phyloP scores from a whole-genome alignment of 176 grass and related monocot species.

The Aegilops umbellulata region DNA sequence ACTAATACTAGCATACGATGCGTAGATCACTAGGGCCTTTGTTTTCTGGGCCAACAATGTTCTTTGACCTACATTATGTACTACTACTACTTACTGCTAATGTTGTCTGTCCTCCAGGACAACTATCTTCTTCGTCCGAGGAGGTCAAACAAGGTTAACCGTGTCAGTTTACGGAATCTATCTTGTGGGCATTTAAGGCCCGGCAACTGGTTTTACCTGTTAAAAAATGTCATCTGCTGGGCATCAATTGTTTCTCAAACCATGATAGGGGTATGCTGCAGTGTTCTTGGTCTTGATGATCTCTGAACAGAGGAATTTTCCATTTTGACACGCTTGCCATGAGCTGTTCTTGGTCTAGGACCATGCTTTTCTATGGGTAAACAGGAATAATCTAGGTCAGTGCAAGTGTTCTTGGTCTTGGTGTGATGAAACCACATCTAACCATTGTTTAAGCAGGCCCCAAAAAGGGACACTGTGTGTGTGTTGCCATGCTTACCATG shows the following conservation, averaged over 20 bases:
- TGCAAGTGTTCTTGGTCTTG: background rate
- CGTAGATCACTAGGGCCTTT: conserved; percentile 23
- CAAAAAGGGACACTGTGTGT: too few relatives aligned
- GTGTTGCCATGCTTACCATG: conserved; percentile 3
- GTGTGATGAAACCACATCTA: background rate
- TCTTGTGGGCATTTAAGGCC: conserved; percentile 33
- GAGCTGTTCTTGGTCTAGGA: conserved; percentile 11
- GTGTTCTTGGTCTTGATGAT: conserved; percentile 24
- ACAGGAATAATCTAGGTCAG: background rate
- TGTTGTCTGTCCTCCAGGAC: conserved; percentile 17
- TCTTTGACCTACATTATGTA: conserved; percentile 33
- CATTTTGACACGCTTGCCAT: background rate
- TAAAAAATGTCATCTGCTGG: conserved; percentile 7
- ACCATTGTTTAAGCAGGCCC: too few relatives aligned
- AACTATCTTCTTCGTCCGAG: conserved; percentile 31
- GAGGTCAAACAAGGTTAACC: conserved; percentile 57
- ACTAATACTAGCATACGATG: conserved; percentile 4
- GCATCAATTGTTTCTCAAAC: background rate
- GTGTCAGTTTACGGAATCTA: conserved; percentile 20
- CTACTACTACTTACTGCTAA: too few relatives aligned
- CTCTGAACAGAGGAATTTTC: background rate
- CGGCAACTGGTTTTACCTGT: conserved; percentile 12
- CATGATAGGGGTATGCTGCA: background rate
- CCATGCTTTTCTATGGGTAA: background rate
- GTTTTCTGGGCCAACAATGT: conserved; percentile 38